Evolutionary conservation across 768 basidiomycete genomes (phyloP), one percentile per base, ranked within the genome.

Genomic region (Russula vinacea): DNA sequence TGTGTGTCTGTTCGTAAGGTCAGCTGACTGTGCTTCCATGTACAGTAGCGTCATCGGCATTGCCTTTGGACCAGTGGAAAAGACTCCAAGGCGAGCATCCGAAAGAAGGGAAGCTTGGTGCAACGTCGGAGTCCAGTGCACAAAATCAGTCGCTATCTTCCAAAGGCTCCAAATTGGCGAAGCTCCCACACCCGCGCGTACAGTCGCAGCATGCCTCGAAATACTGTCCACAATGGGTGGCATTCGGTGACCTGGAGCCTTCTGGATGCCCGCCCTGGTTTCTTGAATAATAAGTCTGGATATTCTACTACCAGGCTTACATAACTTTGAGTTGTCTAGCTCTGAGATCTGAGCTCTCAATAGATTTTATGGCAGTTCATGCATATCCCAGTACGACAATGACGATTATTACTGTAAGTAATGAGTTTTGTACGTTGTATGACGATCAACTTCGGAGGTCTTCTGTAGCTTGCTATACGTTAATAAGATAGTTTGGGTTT

Each of bases 221-320:
- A 32, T 54, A 59, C 29, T 5, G 16, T 24, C 35, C 9, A 7
- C 45, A 50, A n/a, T 64, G 63, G 63, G 10, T 29, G 17, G 58
- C 37, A n/a, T 50, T 50, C 35, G 63, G 63, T 33, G 58, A 64
- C 47, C 32, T 64, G 1, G 58, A 64, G 32, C 63, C 63, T 17
- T 56, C 63, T 37, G 63, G 63, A 19, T 59, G 37, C 14, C 45
- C 63, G 9, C 63, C 63, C 6, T 64, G 63, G 63, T 64, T 64
- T 22, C 35, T 42, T 59, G 49, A 54, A 29, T 14, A 10, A 24
- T 19, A 47, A 44, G 17, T 32, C 9, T 11, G 8, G 24, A 39
- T 17, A 26, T 35, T 37, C 16, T 10, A 32, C 57, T 1, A 11
- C 42, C 7, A 8, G 22, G 16, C 2, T 44, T 26, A 3, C 33